Percentiles rank a stretch among this genome's conserved stretches.
Conservation (phyloP, 768 basidiomycete species). For the Kwoniella sp. region DNA sequence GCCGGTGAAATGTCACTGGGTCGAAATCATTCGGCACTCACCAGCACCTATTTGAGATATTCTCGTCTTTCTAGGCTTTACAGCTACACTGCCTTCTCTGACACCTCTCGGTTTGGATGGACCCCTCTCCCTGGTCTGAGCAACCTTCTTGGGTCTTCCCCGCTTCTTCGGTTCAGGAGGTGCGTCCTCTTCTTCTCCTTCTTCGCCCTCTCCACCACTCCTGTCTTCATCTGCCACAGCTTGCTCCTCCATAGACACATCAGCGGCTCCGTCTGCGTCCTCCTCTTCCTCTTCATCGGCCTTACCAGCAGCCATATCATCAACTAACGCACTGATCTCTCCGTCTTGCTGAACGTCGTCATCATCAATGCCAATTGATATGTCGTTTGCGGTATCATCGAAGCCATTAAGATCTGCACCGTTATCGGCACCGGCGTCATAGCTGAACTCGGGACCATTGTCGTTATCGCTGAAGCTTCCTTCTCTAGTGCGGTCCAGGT, state of each 20-base stretch:
- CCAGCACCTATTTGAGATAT: slow-evolving; percentile 22
- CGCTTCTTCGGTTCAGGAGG: slow-evolving; percentile 6
- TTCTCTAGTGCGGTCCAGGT: neutral
- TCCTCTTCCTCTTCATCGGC: slow-evolving; percentile 24
- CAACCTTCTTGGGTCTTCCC: slow-evolving; percentile 19
- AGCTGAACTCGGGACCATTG: slow-evolving; percentile 3
- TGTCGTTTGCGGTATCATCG: slow-evolving; percentile 5
- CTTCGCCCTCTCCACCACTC: slow-evolving; percentile 5
- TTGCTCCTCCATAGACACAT: slow-evolving; percentile 29
- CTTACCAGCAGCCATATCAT: slow-evolving; percentile 20
- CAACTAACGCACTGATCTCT: slow-evolving; percentile 12
- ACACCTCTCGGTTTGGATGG: slow-evolving; percentile 7
- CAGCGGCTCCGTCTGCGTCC: slow-evolving; percentile 31
- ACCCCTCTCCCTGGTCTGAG: slow-evolving; percentile 16
- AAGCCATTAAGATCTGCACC: neutral
- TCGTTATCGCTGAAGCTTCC: slow-evolving; percentile 17
- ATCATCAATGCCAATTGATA: slow-evolving; percentile 1
- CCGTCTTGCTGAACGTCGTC: neutral
- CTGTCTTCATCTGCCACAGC: slow-evolving; percentile 15
- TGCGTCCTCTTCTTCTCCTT: slow-evolving; percentile 16
- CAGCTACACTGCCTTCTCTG: slow-evolving; percentile 13
- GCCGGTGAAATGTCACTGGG: too few relatives aligned
- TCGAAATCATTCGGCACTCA: slow-evolving; percentile 10
- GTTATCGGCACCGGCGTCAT: slow-evolving; percentile 11
- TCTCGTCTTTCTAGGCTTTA: slow-evolving; percentile 26